These are phyloP conservation scores for Collybia sp. DNA, from an alignment of 768 basidiomycete genomes.

Conservation along the genomic window DNA sequence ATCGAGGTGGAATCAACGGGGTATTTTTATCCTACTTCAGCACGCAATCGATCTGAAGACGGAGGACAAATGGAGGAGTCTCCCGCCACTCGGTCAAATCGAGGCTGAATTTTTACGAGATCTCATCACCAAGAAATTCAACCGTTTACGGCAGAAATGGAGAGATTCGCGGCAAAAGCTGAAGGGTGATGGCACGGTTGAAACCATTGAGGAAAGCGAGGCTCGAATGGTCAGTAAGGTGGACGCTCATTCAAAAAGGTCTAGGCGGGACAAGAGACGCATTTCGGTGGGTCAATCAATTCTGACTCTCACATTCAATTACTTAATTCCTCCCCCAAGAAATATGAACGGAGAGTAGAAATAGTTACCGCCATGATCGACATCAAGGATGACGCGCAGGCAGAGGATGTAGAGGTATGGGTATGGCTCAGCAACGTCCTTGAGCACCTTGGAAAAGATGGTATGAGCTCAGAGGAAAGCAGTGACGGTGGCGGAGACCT, in stretches of 20 bases:
- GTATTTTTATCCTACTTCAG: slow-evolving; percentile 5
- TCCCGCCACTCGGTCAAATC: slow-evolving; percentile 6
- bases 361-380: background rate
- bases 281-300: background rate
- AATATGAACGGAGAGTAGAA: background rate
- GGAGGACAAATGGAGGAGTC: background rate
- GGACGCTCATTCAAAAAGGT: slow-evolving; percentile 1
- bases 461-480: slow-evolving; percentile 12
- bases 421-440: slow-evolving; percentile 5
- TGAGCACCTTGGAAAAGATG: slow-evolving; percentile 7
- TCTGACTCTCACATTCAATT: background rate
- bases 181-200: slow-evolving; percentile 8
- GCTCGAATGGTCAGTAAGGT: slow-evolving; percentile 4
- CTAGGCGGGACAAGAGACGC: background rate
- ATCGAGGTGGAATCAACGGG: slow-evolving; percentile 7
- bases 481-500: slow-evolving; percentile 4
- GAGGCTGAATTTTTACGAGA: slow-evolving; percentile 6
- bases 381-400: slow-evolving; percentile 4
- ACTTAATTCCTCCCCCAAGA: no score
- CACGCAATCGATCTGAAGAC: slow-evolving; percentile 2
- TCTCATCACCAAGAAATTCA: slow-evolving; percentile 4
- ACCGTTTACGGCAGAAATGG: slow-evolving; percentile 5
- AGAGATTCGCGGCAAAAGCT: slow-evolving; percentile 7
- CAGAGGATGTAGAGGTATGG: slow-evolving; percentile 5
- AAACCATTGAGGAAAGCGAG: slow-evolving; percentile 8